Conservation (phyloP, 495 filamentous ascomycete genomes). For the Penicillium odoratum region DNA sequence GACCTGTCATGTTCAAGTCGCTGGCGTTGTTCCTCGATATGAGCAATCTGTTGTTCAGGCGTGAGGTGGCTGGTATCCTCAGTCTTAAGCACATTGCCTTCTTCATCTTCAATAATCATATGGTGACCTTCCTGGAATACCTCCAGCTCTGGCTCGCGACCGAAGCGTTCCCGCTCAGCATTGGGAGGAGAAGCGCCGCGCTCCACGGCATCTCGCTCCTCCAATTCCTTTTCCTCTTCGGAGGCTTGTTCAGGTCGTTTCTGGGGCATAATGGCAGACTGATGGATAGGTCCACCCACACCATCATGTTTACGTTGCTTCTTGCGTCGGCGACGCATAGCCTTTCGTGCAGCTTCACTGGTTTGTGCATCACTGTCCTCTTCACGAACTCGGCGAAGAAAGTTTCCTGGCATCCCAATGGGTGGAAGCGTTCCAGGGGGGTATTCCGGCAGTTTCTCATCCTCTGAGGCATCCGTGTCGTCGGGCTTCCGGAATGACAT, state of each 20-base stretch:
- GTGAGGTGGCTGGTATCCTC: slow-evolving; percentile 45
- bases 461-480: slow-evolving; percentile 49
- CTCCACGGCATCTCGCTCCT: slow-evolving; percentile 40
- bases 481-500: slow-evolving; percentile 75
- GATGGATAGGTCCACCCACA: slow-evolving; percentile 83
- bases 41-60: slow-evolving; percentile 46
- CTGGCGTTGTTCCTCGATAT: slow-evolving; percentile 57
- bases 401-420: slow-evolving; percentile 71
- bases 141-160: slow-evolving; percentile 52
- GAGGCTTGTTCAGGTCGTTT: slow-evolving; percentile 40
- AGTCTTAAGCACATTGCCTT: slow-evolving; percentile 77
- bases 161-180: slow-evolving; percentile 36
- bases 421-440: slow-evolving; percentile 81
- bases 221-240: slow-evolving; percentile 35
- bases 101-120: slow-evolving; percentile 80
- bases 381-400: slow-evolving; percentile 78
- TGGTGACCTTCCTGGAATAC: slow-evolving; percentile 81
- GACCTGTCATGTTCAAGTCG: slow-evolving; percentile 60
- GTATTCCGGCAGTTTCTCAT: slow-evolving; percentile 65
- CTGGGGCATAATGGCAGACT: slow-evolving; percentile 87
- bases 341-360: slow-evolving; percentile 59
- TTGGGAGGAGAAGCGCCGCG: slow-evolving; percentile 31
- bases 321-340: slow-evolving; percentile 47
- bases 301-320: slow-evolving; percentile 67
- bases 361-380: slow-evolving; percentile 53